A percentile compares a stretch with the other conserved stretches of the same genome.
Evolutionary conservation across 73 alveolate genomes (phyloP).

Genomic region (Tetrahymena borealis): DNA sequence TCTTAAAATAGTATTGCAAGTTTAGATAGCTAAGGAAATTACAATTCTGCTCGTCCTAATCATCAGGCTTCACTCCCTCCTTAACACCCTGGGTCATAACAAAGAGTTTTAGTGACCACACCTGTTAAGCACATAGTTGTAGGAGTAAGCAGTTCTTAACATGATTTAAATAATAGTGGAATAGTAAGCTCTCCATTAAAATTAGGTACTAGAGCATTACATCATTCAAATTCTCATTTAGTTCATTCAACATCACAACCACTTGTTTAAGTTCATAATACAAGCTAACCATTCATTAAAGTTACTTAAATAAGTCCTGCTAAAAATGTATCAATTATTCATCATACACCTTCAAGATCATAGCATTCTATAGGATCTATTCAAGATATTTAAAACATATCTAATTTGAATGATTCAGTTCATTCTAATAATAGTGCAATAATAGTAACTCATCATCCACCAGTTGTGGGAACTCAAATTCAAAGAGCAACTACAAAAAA

Average conservation of each 20-base stretch:
- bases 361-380: background rate
- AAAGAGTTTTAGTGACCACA: background rate
- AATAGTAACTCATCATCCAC: background rate
- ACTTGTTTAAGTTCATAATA: background rate
- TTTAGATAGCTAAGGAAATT: background rate
- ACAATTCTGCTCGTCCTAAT: background rate
- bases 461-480: background rate
- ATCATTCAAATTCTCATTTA: background rate
- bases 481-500: background rate
- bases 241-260: background rate
- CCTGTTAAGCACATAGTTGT: background rate
- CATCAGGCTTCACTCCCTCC: background rate
- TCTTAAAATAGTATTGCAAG: background rate
- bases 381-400: background rate
- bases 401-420: background rate
- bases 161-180: background rate
- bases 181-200: background rate
- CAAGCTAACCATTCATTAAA: background rate
- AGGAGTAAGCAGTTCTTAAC: background rate
- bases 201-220: background rate
- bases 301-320: background rate
- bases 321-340: background rate
- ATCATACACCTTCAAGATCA: background rate
- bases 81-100: background rate
- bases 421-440: background rate